phyloP scores from a whole-genome alignment of 2,329 filamentous ascomycete genomes.

The Leptographium galeiforme region DNA sequence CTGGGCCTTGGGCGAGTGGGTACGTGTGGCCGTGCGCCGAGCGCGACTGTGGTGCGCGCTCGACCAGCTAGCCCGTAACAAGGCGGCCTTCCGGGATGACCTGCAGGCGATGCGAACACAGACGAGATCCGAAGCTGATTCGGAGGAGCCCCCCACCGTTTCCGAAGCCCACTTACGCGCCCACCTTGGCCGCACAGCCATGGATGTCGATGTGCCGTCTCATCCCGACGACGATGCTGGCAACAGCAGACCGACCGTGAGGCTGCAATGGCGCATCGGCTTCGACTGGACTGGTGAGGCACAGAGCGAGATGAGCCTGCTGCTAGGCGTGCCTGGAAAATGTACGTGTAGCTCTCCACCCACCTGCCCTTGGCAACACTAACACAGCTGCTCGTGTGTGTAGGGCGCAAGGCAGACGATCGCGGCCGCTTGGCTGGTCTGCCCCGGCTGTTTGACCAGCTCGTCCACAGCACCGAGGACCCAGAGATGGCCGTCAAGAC shows the following conservation, averaged over 20 bases:
- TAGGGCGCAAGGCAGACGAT: slow-evolving; percentile 48
- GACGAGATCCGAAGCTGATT: no score
- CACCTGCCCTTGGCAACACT: background rate
- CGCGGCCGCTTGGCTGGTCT: slow-evolving; percentile 42
- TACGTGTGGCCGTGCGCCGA: slow-evolving; percentile 43
- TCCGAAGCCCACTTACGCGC: slow-evolving; percentile 35
- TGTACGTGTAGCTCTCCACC: slow-evolving; percentile 36
- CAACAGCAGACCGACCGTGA: slow-evolving; percentile 23
- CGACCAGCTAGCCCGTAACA: slow-evolving; percentile 29
- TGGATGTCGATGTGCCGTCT: slow-evolving; percentile 32
- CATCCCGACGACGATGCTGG: slow-evolving; percentile 7
- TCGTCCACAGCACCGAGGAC: slow-evolving; percentile 41
- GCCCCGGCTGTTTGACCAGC: slow-evolving; percentile 44
- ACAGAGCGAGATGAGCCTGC: slow-evolving; percentile 40
- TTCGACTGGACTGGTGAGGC: slow-evolving; percentile 67
- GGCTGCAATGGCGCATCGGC: slow-evolving; percentile 47
- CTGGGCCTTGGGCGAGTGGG: slow-evolving; percentile 59
- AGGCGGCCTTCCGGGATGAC: slow-evolving; percentile 18
- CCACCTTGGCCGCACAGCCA: slow-evolving; percentile 37
- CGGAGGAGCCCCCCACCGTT: slow-evolving; percentile 10
- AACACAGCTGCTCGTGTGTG: background rate
- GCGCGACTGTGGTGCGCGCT: slow-evolving; percentile 50
- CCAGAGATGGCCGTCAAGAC: slow-evolving; percentile 43
- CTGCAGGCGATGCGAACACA: slow-evolving; percentile 13
- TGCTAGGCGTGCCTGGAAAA: slow-evolving; percentile 43